Evolutionary conservation across 306 rosid species (phyloP).

Genomic region (Rosa multiflora): DNA sequence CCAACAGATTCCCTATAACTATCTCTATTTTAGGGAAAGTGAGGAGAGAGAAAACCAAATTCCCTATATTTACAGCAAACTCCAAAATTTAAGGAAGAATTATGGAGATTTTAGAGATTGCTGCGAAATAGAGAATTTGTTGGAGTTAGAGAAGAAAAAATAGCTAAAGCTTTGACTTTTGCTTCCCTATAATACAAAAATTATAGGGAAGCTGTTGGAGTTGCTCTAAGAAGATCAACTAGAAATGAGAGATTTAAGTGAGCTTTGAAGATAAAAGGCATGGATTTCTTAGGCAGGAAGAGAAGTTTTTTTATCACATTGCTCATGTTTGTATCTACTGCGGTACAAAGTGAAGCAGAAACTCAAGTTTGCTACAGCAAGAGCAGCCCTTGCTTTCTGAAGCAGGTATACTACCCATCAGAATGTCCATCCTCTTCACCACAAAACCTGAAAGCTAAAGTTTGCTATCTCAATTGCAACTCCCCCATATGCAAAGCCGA

Average conservation of each 20-base stretch:
- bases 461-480: constrained; percentile 61
- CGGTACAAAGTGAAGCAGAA: constrained; percentile 34
- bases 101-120: too few relatives aligned
- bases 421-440: constrained; percentile 61
- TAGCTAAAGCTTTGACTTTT: too few relatives aligned
- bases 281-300: constrained; percentile 37
- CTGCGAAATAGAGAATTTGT: too few relatives aligned
- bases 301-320: constrained; percentile 21
- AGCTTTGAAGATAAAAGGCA: constrained; percentile 22
- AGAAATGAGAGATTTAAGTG: not conserved
- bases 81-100: too few relatives aligned
- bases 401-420: constrained; percentile 47
- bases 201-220: too few relatives aligned
- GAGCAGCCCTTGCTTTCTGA: constrained; percentile 5
- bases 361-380: constrained; percentile 28
- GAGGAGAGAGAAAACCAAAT: too few relatives aligned
- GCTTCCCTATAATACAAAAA: too few relatives aligned
- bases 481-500: constrained; percentile 71
- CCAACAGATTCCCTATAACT: too few relatives aligned
- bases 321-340: constrained; percentile 35
- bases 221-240: not conserved
- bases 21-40: too few relatives aligned
- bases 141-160: too few relatives aligned
- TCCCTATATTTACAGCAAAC: too few relatives aligned
- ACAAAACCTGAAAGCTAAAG: constrained; percentile 54